Evolutionary conservation across 2,329 filamentous ascomycete species (phyloP).

Genomic region (Akanthomyces muscarius): DNA sequence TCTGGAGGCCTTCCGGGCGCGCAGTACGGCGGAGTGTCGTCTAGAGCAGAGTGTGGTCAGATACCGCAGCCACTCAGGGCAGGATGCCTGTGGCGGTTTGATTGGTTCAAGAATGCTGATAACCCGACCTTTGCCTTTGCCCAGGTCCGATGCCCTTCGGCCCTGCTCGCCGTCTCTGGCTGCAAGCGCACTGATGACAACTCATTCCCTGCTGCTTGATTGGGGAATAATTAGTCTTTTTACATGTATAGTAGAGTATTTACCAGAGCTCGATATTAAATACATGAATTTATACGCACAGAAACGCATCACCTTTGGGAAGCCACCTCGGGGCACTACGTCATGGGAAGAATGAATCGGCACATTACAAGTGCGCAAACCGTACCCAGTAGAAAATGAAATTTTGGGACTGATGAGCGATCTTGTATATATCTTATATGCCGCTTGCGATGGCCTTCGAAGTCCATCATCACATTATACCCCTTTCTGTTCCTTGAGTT

Average conservation of each 20-base stretch:
- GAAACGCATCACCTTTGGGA: too few relatives aligned
- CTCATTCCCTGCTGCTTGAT: not conserved
- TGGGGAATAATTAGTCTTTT: not conserved
- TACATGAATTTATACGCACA: too few relatives aligned
- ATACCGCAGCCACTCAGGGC: conserved; percentile 52
- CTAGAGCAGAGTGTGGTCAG: conserved; percentile 46
- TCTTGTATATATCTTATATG: too few relatives aligned
- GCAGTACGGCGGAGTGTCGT: conserved; percentile 54
- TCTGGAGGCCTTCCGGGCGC: conserved; percentile 40
- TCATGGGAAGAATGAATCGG: too few relatives aligned
- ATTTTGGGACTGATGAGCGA: too few relatives aligned
- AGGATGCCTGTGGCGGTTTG: conserved; percentile 61
- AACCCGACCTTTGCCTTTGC: conserved; percentile 53
- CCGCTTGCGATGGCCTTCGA: too few relatives aligned
- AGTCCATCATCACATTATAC: too few relatives aligned
- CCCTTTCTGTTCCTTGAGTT: too few relatives aligned
- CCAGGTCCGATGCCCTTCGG: conserved; percentile 52
- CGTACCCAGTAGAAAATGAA: too few relatives aligned
- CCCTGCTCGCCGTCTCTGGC: conserved; percentile 39
- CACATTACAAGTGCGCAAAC: too few relatives aligned
- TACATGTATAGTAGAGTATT: not conserved
- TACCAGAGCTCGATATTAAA: not conserved
- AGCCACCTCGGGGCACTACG: too few relatives aligned
- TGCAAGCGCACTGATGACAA: conserved; percentile 32
- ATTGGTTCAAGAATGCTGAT: conserved; percentile 58